phyloP scores from a whole-genome alignment of 305 asterid genomes.

The Fraxinus velutina region DNA sequence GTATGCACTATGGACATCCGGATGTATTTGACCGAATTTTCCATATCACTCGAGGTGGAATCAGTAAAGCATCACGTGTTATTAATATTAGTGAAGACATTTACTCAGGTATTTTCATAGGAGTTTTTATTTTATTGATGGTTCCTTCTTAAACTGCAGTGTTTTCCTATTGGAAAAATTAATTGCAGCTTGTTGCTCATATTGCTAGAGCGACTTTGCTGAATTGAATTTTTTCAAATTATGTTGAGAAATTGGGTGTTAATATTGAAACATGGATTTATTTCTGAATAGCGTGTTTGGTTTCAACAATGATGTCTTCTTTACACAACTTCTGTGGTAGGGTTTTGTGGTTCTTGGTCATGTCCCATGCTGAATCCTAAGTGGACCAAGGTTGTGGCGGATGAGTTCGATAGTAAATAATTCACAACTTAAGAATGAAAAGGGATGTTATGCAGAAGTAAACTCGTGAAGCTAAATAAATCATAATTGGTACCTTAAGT shows the following conservation, averaged over 20 bases:
- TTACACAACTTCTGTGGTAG: not conserved
- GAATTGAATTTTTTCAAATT: not conserved
- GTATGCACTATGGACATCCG: conserved; percentile 99
- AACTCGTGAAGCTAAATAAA: not conserved
- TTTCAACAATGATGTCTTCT: not conserved
- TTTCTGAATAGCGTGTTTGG: conserved; percentile 1
- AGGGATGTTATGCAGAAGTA: not conserved
- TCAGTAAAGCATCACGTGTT: conserved; percentile 95
- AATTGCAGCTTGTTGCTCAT: conserved; percentile 2
- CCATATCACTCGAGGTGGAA: conserved; percentile 96
- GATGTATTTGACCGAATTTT: conserved; percentile 93
- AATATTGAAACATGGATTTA: conserved; percentile 10
- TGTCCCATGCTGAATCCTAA: not conserved
- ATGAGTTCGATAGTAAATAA: not conserved
- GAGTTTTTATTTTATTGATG: conserved; percentile 7
- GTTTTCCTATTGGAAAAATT: not conserved
- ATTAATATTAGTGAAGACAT: conserved; percentile 97
- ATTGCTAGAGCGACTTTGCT: conserved; percentile 1
- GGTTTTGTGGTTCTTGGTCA: conserved; percentile 6
- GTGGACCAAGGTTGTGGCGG: not conserved
- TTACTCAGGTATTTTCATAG: conserved; percentile 61
- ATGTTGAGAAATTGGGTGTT: conserved; percentile 10
- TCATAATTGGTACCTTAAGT: not conserved
- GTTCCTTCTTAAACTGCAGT: not conserved
- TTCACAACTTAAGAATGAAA: not conserved